Base-by-base conservation (phyloP, 2,329 filamentous ascomycete genomes). In the Torrubiellomyces zombiae region DNA sequence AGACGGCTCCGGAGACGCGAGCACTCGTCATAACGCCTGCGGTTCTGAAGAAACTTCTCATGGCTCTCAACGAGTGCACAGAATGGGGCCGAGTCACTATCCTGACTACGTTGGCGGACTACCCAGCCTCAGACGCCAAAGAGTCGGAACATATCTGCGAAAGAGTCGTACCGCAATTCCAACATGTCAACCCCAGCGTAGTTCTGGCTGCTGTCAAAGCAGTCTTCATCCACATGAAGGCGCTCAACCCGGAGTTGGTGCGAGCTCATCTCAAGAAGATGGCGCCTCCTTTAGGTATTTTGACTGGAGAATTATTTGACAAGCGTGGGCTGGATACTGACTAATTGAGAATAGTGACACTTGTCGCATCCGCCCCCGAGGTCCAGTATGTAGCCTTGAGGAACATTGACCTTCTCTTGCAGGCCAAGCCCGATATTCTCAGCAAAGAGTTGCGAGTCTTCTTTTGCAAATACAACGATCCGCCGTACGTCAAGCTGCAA, bases 381-480 rank as follows among this genome's bases (percentile, higher is more conserved):
- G 89, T 98, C 19, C 89, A 98, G 54, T 98, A 98, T 47, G 89
- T 98, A 28, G 89, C 89, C 9, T 58, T 98, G 24, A 67, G 86
- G 35, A 98, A 98, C 50, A 98, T 98, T 43, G 89, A 98, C 39
- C 69, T 98, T 17, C 63, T 98, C 5, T 64, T 98, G 14, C 89
- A 98, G 51, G 89, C 91, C 39, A 86, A 94, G 50, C 83, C 89
- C 8, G 85, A 93, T 38, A 94, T 98, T 28, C 64, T 98, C 7
- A 92, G 81, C 62, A 95, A 95, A 51, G 89, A 98, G 51, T 72
- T 98, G 43, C 73, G 89, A 21, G 89, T 98, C 7, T 98, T 98
- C 58, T 98, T 98, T 58, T 98, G 89, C 75, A 98, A 98, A 56
- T 98, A 98, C 59, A 95, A 95, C 47, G 89, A 98, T 40, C 86